Evolutionary conservation across 1,139 yeast species (phyloP).

Genomic region (Debaryomyces fabryi): DNA sequence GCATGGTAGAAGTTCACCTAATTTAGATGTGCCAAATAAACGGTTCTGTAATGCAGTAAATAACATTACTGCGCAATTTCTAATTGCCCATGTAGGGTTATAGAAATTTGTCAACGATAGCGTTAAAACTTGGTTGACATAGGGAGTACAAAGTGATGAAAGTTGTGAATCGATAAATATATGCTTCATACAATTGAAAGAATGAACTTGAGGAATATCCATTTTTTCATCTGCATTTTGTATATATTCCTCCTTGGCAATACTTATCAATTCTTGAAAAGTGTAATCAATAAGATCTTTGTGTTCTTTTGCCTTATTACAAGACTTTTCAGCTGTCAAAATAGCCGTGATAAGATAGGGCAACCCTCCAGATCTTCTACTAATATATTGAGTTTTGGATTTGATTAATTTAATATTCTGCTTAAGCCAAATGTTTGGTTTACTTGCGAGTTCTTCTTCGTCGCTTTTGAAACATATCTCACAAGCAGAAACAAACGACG

Average conservation of each 20-base stretch:
- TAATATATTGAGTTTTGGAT: constrained; percentile 65
- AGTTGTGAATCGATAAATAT: constrained; percentile 71
- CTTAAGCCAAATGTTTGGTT: constrained; percentile 58
- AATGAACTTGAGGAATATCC: constrained; percentile 91
- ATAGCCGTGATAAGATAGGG: constrained; percentile 80
- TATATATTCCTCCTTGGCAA: constrained; percentile 55
- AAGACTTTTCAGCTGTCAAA: constrained; percentile 54
- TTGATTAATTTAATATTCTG: constrained; percentile 55
- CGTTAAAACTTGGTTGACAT: constrained; percentile 59
- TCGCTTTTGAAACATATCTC: constrained; percentile 40
- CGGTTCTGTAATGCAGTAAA: constrained; percentile 82
- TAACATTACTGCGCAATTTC: constrained; percentile 93
- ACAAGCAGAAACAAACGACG: constrained; percentile 71
- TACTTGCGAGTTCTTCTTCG: constrained; percentile 28
- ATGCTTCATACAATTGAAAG: constrained; percentile 79
- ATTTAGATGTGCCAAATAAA: constrained; percentile 65
- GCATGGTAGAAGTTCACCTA: constrained; percentile 26
- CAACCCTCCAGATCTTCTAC: constrained; percentile 90
- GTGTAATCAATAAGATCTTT: constrained; percentile 46
- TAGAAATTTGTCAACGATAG: constrained; percentile 65
- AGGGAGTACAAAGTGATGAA: constrained; percentile 52
- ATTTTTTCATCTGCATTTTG: constrained; percentile 53
- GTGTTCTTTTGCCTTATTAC: constrained; percentile 8
- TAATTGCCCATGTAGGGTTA: constrained; percentile 75
- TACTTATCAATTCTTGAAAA: constrained; percentile 50